Evolutionary conservation across 2,329 filamentous ascomycete genomes (phyloP).

Genomic region (Xenosphaeropsis pyriputrescens): DNA sequence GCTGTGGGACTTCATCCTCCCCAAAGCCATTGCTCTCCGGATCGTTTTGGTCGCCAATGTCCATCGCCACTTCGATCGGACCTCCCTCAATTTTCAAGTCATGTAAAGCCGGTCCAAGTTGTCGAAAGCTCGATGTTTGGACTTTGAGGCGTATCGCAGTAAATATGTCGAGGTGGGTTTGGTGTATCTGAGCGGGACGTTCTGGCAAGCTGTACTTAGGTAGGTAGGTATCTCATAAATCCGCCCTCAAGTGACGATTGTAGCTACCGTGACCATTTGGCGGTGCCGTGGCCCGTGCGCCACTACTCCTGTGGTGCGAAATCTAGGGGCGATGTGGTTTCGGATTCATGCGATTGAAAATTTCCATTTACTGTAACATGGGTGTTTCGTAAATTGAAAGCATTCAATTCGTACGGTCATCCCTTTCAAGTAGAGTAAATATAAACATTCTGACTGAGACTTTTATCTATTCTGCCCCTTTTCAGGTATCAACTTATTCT

Average conservation of each 20-base stretch:
- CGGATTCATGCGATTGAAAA: too few relatives aligned
- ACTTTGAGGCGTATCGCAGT: not conserved
- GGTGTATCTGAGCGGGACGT: not conserved
- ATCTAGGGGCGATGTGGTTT: too few relatives aligned
- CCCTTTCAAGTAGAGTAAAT: too few relatives aligned
- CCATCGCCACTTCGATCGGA: constrained; percentile 31
- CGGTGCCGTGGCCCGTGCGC: too few relatives aligned
- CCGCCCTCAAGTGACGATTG: not conserved
- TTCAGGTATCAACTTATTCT: constrained; percentile 7
- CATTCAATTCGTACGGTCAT: too few relatives aligned
- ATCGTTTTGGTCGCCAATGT: constrained; percentile 34
- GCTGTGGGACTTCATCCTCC: constrained; percentile 26
- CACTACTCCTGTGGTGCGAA: too few relatives aligned
- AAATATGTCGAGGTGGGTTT: too few relatives aligned
- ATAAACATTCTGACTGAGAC: too few relatives aligned
- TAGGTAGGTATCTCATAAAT: not conserved
- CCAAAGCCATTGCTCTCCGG: constrained; percentile 37
- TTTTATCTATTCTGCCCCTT: too few relatives aligned
- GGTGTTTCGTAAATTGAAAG: too few relatives aligned
- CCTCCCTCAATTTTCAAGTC: constrained; percentile 10
- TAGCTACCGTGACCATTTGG: too few relatives aligned
- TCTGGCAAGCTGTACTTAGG: not conserved
- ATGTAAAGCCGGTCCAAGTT: not conserved
- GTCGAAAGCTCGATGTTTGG: not conserved
- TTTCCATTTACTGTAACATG: too few relatives aligned